Evolutionary conservation across 2,329 filamentous ascomycete genomes (phyloP), one percentile per base, ranked within the genome.

Genomic region (Monosporascus ibericus): DNA sequence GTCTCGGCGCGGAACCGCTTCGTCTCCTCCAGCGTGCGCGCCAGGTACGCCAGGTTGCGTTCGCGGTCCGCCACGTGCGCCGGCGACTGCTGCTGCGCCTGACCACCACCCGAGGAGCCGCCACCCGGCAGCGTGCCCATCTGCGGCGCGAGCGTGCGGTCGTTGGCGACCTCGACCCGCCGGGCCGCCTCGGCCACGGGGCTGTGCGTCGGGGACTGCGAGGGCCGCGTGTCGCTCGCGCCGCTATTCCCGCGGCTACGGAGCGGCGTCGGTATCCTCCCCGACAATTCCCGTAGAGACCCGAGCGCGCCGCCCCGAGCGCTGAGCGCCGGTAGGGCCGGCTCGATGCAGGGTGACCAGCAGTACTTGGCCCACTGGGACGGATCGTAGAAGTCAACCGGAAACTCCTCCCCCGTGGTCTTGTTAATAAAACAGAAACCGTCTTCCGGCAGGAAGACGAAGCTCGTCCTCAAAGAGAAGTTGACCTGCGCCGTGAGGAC

Each of bases 401-500:
- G 84, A 63, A 92, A 95, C 57, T 88, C 80, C 64, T 95, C 86
- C 55, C 86, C 86, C 0, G 90, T 94, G 44, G 84, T 70, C 61
- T 86, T 90, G 71, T 96, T 86, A 62, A 96, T 78, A 67, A 96
- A 97, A 69, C 91, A 95, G 63, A 84, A 85, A 0, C 91, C 91
- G 60, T 94, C 86, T 52, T 96, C 86, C 0, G 92, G 92, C 1
- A 97, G 77, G 8, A 96, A 83, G 11, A 86, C 84, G 63, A 89
- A 96, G 42, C 85, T 92, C 0, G 91, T 95, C 7, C 92, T 82
- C 48, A 97, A 84, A 0, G 88, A 91, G 63, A 97, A 96, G 70
- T 95, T 95, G 60, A 96, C 92, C 65, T 94, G 89, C 0, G 92
- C 91, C 1, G 91, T 96, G 17, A 97, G 78, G 0, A 96, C 87